Evolutionary conservation across 1,139 yeast genomes (phyloP).

Genomic region (Hyphopichia pseudoburtonii): DNA sequence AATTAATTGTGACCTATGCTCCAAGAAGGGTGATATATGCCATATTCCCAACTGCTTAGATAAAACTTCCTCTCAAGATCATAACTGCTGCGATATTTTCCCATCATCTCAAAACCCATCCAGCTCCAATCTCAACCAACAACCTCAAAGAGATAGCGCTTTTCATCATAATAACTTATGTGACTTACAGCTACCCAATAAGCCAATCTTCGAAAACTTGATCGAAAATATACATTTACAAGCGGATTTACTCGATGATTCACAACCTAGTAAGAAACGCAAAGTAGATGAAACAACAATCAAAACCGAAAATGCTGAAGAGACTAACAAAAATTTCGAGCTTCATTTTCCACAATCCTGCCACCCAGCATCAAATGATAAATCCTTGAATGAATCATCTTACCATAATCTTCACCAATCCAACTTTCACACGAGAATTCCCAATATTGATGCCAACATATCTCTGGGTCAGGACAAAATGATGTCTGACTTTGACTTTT

Average conservation of each 20-base stretch:
- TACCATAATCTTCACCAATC: constrained; percentile 41
- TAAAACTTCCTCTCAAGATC: constrained; percentile 7
- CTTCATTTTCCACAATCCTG: constrained; percentile 42
- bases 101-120: neutral
- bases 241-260: constrained; percentile 9
- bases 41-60: constrained; percentile 17
- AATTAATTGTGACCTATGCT: constrained; percentile 5
- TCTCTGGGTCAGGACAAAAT: constrained; percentile 13
- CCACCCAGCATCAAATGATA: constrained; percentile 19
- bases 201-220: constrained; percentile 34
- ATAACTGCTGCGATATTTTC: constrained; percentile 6
- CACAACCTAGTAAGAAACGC: neutral
- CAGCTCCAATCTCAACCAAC: neutral
- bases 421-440: constrained; percentile 46
- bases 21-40: constrained; percentile 11
- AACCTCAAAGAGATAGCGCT: neutral
- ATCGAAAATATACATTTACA: constrained; percentile 34
- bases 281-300: neutral
- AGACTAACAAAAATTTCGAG: constrained; percentile 10
- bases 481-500: constrained; percentile 43
- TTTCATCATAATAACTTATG: constrained; percentile 31
- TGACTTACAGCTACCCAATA: constrained; percentile 21
- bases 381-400: neutral
- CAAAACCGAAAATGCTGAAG: too few relatives aligned
- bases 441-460: constrained; percentile 17